Evolutionary conservation across 2,329 filamentous ascomycete species (phyloP), one percentile per base, ranked within the genome.

Genomic region (Podosphaera fusca): DNA sequence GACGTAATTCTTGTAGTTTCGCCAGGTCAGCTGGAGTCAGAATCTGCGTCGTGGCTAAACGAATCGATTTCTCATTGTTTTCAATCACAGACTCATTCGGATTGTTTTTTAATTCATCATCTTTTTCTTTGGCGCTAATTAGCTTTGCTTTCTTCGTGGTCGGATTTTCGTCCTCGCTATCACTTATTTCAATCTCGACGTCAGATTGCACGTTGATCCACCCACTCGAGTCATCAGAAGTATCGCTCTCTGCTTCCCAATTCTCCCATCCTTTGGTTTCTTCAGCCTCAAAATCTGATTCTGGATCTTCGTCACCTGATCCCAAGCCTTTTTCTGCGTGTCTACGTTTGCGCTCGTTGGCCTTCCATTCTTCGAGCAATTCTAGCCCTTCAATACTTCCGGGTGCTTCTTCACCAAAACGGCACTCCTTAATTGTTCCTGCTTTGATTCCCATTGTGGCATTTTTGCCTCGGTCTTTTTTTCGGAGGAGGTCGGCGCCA

Each of bases 21-120:
- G 86, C 83, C n/a, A 96, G 78, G 70, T 98, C 92, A 10, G 92
- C 92, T 0, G 92, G 92, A 0, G 92, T 98, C 60, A 98, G 81
- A 62, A 98, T 94, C 54, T 86, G 84, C 1, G 87, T 94, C 0
- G 87, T 95, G n/a, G 89, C 89, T 49, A 95, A 79, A 64, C 81
- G 87, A 3, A 29, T 8, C 10, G 83, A 81, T 62, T 81, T 77
- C 60, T 74, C 72, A 57, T 73, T 59, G 53, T 65, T 60, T 52
- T 64, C 67, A 5, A 72, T 58, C 42, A 63, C 68, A 4, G 72
- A 69, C n/a, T 67, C 67, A 10, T 68, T 68, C 46, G 73, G 70
- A 51, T 74, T 70, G 59, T 75, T 70, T 7, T 72, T 72, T 50
- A 70, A 69, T 40, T 63, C 59, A 14, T 42, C 34, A 12, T 56